Conservation (phyloP, 2,329 filamentous ascomycete genomes). For the Fusarium illudens region DNA sequence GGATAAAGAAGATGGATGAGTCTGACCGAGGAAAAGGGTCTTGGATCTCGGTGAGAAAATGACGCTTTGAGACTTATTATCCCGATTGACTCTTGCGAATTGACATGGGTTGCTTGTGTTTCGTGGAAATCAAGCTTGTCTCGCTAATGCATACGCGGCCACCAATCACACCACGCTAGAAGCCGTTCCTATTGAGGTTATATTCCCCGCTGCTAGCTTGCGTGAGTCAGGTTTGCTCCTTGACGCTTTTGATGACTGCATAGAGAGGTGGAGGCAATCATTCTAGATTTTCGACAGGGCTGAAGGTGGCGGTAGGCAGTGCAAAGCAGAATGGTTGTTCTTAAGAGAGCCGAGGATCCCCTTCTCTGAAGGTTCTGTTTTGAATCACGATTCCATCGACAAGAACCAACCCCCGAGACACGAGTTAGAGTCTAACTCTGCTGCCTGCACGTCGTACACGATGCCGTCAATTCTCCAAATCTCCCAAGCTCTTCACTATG, state of each 20-base stretch:
- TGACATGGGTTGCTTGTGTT: background rate
- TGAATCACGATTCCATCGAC: background rate
- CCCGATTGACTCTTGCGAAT: background rate
- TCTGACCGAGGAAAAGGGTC: too few species aligned
- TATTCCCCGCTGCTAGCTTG: background rate
- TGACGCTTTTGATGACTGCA: background rate
- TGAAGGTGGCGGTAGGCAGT: background rate
- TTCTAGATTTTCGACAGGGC: background rate
- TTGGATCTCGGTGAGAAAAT: too few species aligned
- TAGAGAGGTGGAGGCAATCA: background rate
- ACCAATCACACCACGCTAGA: background rate
- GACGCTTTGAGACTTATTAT: background rate
- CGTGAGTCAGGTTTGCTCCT: background rate
- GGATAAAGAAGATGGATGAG: background rate
- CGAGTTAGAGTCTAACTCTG: background rate
- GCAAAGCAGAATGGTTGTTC: background rate
- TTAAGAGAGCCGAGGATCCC: background rate
- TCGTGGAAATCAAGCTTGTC: too few species aligned
- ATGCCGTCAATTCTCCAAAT: constrained; percentile 17
- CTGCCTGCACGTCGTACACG: background rate
- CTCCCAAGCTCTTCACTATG: constrained; percentile 24
- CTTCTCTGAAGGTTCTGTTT: background rate
- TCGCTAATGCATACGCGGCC: too few species aligned
- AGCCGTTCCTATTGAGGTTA: background rate
- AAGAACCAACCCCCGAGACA: too few species aligned